Percentiles rank a stretch among this genome's conserved stretches.
These are phyloP conservation scores for Microthlaspi erraticum DNA, from an alignment of 345 rosid genomes.

Conservation along the genomic window DNA sequence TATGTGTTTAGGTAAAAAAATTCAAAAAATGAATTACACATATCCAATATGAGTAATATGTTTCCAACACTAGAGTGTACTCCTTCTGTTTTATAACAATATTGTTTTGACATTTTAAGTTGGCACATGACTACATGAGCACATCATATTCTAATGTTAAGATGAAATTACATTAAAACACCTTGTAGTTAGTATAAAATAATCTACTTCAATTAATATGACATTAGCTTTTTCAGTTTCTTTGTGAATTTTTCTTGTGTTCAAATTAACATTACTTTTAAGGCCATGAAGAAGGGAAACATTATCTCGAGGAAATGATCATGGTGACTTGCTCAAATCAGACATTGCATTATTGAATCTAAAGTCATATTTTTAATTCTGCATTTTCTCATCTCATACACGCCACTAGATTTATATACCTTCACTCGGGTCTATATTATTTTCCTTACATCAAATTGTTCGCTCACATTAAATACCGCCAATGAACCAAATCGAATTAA, in stretches of 20 bases:
- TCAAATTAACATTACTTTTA: slow-evolving; percentile 24
- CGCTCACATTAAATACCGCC: not conserved
- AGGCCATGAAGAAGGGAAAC: slow-evolving; percentile 43
- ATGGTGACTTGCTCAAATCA: slow-evolving; percentile 44
- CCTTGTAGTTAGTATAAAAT: not conserved
- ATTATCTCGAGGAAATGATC: slow-evolving; percentile 46
- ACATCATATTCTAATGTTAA: no score
- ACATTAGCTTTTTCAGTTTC: not conserved
- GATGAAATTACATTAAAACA: not conserved
- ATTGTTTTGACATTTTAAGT: not conserved
- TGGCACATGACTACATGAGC: not conserved
- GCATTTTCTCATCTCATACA: slow-evolving; percentile 3
- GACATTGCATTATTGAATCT: slow-evolving; percentile 39
- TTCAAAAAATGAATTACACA: no score
- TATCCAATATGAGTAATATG: no score
- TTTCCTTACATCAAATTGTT: slow-evolving; percentile 5
- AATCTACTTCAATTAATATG: not conserved
- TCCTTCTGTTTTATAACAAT: not conserved
- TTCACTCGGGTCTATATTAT: not conserved
- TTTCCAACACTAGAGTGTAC: not conserved
- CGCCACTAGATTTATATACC: slow-evolving; percentile 9
- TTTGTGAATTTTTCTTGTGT: slow-evolving; percentile 12
- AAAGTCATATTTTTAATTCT: slow-evolving; percentile 6
- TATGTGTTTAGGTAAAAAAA: no score
- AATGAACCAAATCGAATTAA: not conserved